Evolutionary conservation across 495 filamentous ascomycete genomes (phyloP).

Genomic region (Letharia lupina): DNA sequence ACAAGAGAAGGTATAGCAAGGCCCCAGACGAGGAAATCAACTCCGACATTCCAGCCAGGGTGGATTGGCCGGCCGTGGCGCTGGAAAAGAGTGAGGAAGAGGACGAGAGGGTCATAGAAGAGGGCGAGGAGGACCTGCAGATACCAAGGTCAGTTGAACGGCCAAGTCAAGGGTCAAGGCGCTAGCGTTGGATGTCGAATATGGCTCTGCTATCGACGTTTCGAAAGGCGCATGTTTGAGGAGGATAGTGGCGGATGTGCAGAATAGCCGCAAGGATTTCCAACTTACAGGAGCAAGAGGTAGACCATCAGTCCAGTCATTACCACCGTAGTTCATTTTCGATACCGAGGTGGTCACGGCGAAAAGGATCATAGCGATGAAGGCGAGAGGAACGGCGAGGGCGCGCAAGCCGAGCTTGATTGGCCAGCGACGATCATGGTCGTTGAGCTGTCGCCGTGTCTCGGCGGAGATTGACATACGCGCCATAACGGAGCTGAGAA

Average conservation of each 20-base stretch:
- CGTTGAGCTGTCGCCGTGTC: slow-evolving; percentile 15
- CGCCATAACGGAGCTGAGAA: slow-evolving; percentile 7
- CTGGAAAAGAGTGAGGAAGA: slow-evolving; percentile 19
- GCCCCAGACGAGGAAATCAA: slow-evolving; percentile 25
- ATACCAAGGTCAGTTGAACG: not conserved
- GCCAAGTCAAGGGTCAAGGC: not conserved
- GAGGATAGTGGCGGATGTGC: not conserved
- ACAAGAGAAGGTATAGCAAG: slow-evolving; percentile 23
- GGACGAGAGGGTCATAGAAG: slow-evolving; percentile 22
- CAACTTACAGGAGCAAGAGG: slow-evolving; percentile 24
- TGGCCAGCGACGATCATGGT: slow-evolving; percentile 23
- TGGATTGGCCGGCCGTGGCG: slow-evolving; percentile 22
- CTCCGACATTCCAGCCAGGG: slow-evolving; percentile 23
- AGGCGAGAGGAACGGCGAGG: slow-evolving; percentile 23
- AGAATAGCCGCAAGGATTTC: not conserved
- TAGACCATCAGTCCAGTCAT: slow-evolving; percentile 26
- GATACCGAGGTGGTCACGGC: slow-evolving; percentile 19
- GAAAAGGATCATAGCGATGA: slow-evolving; percentile 25
- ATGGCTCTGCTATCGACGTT: not conserved
- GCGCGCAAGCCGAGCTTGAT: slow-evolving; percentile 23
- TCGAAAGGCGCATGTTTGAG: slow-evolving; percentile 1
- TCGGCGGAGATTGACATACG: slow-evolving; percentile 14
- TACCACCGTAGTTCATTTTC: slow-evolving; percentile 19
- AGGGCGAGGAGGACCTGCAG: slow-evolving; percentile 25
- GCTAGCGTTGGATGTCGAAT: not conserved